Base-by-base conservation (phyloP, 352 stramenopile genomes). In the Globisporangium radiosum region DNA sequence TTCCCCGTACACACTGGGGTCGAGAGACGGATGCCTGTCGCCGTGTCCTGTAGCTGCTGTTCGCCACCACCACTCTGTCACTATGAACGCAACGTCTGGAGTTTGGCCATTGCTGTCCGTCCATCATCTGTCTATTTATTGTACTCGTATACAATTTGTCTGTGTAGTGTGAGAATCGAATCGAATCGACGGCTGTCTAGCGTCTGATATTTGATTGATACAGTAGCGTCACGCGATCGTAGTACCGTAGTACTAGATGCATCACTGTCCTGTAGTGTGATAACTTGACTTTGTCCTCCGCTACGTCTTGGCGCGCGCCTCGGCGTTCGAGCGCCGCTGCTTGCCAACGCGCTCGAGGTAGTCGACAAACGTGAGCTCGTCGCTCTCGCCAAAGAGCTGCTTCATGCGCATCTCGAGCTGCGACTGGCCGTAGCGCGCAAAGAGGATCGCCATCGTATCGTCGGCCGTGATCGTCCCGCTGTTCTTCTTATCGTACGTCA, bases 371-470 rank as follows among this genome's bases (percentile, higher is more conserved):
- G 57, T 78, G 61, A 92, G 70, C 60, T 92, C 85, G 60, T 90
- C 78, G 59, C 76, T 89, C 57, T 96, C 88, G 10, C 89, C 88
- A 57, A 96, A 97, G 47, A 97, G 79, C 66, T 92, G 85, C 68
- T 90, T 92, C 87, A 96, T 95, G 63, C 90, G 81, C 69, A 85
- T 88, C 64, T 97, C 90, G 8, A 97, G 74, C 63, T 95, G 79
- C 40, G 86, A 87, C 48, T 92, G 83, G 33, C 81, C 87, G 58
- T 96, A 97, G 45, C 95, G 81, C 47, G 90, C 91, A 71, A 98
- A 99, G 14, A 99, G 76, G 68, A 99, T 98, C 56, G 97, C 93
- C 96, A 99, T 99, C 3, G 95, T 98, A 69, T 99, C 96, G 70
- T 99, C 96, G 8, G 98, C 94, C 3, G 87, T 97, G 64, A 99